These are phyloP conservation scores for Ascoidea asiatica DNA, from an alignment of 805 yeast genomes.

Conservation along the genomic window DNA sequence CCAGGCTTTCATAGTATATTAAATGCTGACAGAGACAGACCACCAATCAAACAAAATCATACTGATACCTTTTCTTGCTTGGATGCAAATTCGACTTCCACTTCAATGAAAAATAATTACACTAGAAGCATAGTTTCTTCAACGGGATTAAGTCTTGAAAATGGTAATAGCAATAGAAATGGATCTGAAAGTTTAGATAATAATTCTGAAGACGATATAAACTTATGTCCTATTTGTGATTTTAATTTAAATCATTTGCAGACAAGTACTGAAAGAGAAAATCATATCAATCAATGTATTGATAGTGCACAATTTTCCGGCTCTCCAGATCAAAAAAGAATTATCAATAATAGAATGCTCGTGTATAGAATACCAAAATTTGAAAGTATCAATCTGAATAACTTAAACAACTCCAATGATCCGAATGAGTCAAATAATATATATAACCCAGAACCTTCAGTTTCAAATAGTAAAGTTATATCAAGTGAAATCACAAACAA, in stretches of 20 bases:
- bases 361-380: slow-evolving; percentile 37
- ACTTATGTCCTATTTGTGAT: slow-evolving; percentile 24
- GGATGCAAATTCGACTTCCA: background rate
- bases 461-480: background rate
- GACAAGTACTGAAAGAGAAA: slow-evolving; percentile 30
- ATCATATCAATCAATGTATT: slow-evolving; percentile 63
- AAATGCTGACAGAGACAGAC: no score
- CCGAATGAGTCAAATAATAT: background rate
- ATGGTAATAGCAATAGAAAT: slow-evolving; percentile 2
- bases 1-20: background rate
- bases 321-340: slow-evolving; percentile 40
- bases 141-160: background rate
- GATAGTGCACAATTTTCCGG: slow-evolving; percentile 46
- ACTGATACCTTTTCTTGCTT: background rate
- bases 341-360: slow-evolving; percentile 62
- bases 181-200: slow-evolving; percentile 16
- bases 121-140: background rate
- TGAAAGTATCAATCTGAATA: background rate
- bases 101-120: background rate
- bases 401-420: background rate
- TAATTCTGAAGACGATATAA: slow-evolving; percentile 8
- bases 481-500: background rate
- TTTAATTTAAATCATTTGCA: slow-evolving; percentile 11
- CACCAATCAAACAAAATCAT: no score
- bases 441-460: background rate